Percentiles rank a stretch among this genome's conserved stretches.
These are phyloP conservation scores for Neoboletus magnificus DNA, from an alignment of 768 basidiomycete genomes.

Conservation along the genomic window DNA sequence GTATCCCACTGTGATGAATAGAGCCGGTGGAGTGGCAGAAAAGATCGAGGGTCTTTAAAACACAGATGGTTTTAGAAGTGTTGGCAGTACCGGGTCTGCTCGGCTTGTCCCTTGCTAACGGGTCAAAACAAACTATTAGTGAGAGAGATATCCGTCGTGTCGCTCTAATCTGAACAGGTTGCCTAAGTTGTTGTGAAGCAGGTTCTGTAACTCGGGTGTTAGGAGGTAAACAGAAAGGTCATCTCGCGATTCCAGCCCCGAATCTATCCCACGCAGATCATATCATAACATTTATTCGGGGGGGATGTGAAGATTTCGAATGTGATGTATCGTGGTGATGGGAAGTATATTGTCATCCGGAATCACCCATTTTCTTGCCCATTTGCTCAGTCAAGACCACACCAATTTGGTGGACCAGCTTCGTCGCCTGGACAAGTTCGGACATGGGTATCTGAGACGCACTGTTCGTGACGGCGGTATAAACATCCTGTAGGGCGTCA, in stretches of 20 bases:
- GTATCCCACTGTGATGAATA: not conserved
- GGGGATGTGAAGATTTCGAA: slow-evolving; percentile 37
- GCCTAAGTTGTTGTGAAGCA: not conserved
- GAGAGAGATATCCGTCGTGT: not conserved
- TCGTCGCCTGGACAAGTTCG: slow-evolving; percentile 47
- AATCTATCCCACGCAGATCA: not conserved
- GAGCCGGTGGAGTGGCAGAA: not conserved
- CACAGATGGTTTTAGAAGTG: not conserved
- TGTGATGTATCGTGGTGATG: slow-evolving; percentile 34
- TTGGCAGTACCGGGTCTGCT: not conserved
- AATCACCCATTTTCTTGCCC: slow-evolving; percentile 32
- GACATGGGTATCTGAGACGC: slow-evolving; percentile 48
- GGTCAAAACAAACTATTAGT: not conserved
- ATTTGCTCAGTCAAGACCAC: slow-evolving; percentile 46
- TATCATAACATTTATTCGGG: slow-evolving; percentile 1
- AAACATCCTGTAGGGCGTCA: slow-evolving; percentile 42
- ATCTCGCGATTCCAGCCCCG: not conserved
- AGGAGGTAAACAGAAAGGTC: not conserved
- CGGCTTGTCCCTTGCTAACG: not conserved
- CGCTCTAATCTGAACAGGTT: not conserved
- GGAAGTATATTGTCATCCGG: slow-evolving; percentile 2
- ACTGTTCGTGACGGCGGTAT: slow-evolving; percentile 39
- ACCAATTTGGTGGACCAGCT: slow-evolving; percentile 45
- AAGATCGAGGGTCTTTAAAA: not conserved
- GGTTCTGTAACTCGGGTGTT: not conserved